Evolutionary conservation across 2,329 filamentous ascomycete genomes (phyloP), one percentile per base, ranked within the genome.

Genomic region (Salinomyces thailandicus): DNA sequence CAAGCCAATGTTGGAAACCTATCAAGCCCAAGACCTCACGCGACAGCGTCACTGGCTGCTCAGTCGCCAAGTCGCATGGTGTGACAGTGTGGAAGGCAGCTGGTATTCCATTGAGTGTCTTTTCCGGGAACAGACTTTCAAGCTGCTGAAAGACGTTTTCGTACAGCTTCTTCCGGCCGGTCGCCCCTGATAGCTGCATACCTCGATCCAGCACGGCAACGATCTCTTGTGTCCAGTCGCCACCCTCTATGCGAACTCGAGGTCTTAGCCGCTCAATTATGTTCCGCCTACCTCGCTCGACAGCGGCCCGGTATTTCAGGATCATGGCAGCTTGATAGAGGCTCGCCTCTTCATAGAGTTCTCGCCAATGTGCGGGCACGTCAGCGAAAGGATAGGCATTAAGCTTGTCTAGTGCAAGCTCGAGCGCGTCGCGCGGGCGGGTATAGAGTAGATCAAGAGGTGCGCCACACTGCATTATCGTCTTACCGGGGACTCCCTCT

Each of bases 151-250:
- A 68, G 31, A 79, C 66, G 57, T 70, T 27, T 38, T 62, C 55
- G 13, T 67, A 50, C 1, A 66, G 26, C 4, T 51, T 47, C 5
- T 73, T 70, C 37, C 82, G 65, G 1, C 54, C 66, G 1, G 74
- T 73, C 0, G 72, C 80, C 1, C 81, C 83, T 0, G 83, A 75
- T 36, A 86, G 72, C 31, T 93, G 84, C 30, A 93, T 60, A 0
- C 81, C 79, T 57, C 78, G 76, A 50, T 95, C 87, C 2, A 96
- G 68, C 1, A 70, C 62, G 36, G 70, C 68, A 20, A 93, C 72
- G 2, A 81, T 65, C 2, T 67, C 57, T 20, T 73, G 67, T 3
- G 86, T 53, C 59, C 67, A 74, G 19, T 62, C 33, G 15, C 16
- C 20, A 22, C 2, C 24, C 5, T 36, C 9, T 14, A 9, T 18